phyloP scores from a whole-genome alignment of 345 rosid species.

The Lepidium africanum region DNA sequence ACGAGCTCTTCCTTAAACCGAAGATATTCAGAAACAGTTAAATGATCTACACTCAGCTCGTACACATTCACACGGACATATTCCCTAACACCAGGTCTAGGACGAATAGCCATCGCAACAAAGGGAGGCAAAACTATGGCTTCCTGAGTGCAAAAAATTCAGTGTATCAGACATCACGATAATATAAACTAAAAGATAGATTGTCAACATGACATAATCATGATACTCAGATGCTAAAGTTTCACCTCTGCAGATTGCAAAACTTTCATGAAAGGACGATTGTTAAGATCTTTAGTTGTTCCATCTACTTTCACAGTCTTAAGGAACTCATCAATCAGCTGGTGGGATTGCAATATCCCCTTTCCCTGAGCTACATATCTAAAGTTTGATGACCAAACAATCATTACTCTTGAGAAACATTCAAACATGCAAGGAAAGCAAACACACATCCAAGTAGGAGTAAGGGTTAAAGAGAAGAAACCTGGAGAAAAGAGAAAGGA shows the following conservation, averaged over 20 bases:
- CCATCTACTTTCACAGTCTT: slow-evolving; percentile 31
- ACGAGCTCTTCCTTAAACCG: slow-evolving; percentile 78
- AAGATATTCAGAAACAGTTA: slow-evolving; percentile 75
- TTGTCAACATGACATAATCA: background rate
- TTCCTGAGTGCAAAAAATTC: slow-evolving; percentile 40
- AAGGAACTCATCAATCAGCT: slow-evolving; percentile 35
- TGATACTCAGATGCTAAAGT: background rate
- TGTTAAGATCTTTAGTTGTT: slow-evolving; percentile 31
- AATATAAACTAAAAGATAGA: background rate
- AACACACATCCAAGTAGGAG: background rate
- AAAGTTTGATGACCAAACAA: background rate
- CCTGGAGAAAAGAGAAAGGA: slow-evolving; percentile 57
- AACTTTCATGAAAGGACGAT: slow-evolving; percentile 37
- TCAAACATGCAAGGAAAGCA: background rate
- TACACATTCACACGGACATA: slow-evolving; percentile 76
- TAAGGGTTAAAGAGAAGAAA: background rate
- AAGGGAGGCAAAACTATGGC: slow-evolving; percentile 91
- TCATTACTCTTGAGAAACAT: background rate
- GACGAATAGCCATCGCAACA: slow-evolving; percentile 90
- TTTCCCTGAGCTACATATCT: slow-evolving; percentile 46
- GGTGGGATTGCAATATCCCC: slow-evolving; percentile 48
- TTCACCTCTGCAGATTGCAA: slow-evolving; percentile 42
- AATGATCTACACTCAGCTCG: slow-evolving; percentile 80
- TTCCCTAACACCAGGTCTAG: slow-evolving; percentile 97
- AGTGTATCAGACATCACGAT: background rate